phyloP scores from a whole-genome alignment of 805 yeast genomes.

The Metschnikowia amazonensis region DNA sequence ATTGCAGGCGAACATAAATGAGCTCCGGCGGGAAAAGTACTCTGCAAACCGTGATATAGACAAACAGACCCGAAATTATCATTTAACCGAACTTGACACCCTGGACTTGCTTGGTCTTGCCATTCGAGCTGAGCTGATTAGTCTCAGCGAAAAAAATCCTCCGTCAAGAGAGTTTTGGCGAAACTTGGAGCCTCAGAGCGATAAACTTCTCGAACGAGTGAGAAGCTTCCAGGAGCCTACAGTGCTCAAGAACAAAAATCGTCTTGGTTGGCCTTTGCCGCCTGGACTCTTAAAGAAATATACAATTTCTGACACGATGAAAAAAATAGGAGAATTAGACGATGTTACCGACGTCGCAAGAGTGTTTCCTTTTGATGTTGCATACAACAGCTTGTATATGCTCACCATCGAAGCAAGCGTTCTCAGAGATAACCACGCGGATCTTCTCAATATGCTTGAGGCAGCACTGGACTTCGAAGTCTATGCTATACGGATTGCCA shows the following conservation, averaged over 20 bases:
- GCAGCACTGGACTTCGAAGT: slow-evolving; percentile 23
- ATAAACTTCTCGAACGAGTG: neutral
- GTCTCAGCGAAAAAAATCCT: neutral
- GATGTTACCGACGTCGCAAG: neutral
- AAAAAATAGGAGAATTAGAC: neutral
- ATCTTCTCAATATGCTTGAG: slow-evolving; percentile 23
- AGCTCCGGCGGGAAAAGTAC: slow-evolving; percentile 10
- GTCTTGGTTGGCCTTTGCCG: neutral
- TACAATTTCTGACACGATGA: neutral
- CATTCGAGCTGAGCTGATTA: slow-evolving; percentile 2
- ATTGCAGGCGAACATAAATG: slow-evolving; percentile 13
- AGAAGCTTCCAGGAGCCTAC: neutral
- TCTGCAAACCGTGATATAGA: slow-evolving; percentile 4
- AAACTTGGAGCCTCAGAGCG: neutral
- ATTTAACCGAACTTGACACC: slow-evolving; percentile 28
- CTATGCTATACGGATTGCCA: slow-evolving; percentile 21
- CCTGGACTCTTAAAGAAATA: neutral
- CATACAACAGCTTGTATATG: slow-evolving; percentile 24
- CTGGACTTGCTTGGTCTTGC: slow-evolving; percentile 31
- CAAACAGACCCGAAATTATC: slow-evolving; percentile 25
- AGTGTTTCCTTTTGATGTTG: slow-evolving; percentile 29
- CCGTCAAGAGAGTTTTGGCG: neutral
- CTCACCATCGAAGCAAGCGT: slow-evolving; percentile 32
- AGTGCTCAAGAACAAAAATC: neutral
- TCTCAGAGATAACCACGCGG: slow-evolving; percentile 22